Evolutionary conservation across 495 filamentous ascomycete species (phyloP).

Genomic region (Penicillium antarcticum): DNA sequence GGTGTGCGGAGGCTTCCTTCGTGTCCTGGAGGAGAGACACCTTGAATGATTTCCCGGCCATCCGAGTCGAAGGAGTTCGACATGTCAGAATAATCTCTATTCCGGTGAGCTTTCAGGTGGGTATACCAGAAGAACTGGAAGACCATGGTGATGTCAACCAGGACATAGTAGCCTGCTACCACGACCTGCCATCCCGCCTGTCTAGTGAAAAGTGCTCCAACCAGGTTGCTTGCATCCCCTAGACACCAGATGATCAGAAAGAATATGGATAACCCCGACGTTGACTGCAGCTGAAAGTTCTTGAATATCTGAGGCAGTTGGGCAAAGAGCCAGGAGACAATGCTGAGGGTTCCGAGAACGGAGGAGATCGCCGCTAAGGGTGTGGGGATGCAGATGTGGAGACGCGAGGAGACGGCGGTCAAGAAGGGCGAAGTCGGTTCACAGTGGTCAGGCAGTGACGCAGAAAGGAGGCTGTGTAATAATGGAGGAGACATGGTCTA

Average conservation of each 20-base stretch:
- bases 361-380: slow-evolving; percentile 64
- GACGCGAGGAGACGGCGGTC: slow-evolving; percentile 52
- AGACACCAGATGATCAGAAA: slow-evolving; percentile 70
- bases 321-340: slow-evolving; percentile 73
- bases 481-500: slow-evolving; percentile 29
- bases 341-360: slow-evolving; percentile 60
- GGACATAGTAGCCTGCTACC: slow-evolving; percentile 65
- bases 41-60: slow-evolving; percentile 25
- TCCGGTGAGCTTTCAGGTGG: slow-evolving; percentile 37
- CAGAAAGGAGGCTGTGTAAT: slow-evolving; percentile 24
- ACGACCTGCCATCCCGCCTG: slow-evolving; percentile 72
- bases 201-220: slow-evolving; percentile 61
- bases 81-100: slow-evolving; percentile 26
- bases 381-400: slow-evolving; percentile 66
- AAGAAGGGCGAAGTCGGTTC: slow-evolving; percentile 59
- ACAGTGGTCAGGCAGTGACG: slow-evolving; percentile 57
- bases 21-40: slow-evolving; percentile 25
- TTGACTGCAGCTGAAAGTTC: slow-evolving; percentile 63
- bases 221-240: slow-evolving; percentile 65
- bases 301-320: slow-evolving; percentile 74
- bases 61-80: slow-evolving; percentile 20
- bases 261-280: slow-evolving; percentile 64
- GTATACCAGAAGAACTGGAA: slow-evolving; percentile 70
- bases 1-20: slow-evolving; percentile 9
- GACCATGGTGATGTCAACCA: slow-evolving; percentile 61